Base-by-base conservation (phyloP, 129 eudicot species). In the Erigeron canadensis region DNA sequence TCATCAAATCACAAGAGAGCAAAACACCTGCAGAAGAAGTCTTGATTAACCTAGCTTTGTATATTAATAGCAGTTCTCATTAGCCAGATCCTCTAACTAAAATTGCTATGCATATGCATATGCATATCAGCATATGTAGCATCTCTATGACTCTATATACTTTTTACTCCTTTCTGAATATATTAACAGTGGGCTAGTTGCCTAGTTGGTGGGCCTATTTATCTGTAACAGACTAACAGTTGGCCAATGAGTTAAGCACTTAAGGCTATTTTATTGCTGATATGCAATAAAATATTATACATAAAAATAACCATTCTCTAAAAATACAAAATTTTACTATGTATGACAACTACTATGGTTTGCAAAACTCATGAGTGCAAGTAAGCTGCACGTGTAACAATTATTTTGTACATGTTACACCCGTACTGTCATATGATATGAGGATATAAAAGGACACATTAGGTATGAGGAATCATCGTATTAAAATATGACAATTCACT, bases 1-100 rank as follows among this genome's bases (percentile, higher is more conserved):
- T 74, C 82, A 45, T 80, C 88, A 57, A 76, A 28, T 22, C 76
- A 66, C 63, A 81, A 69, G 75, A 74, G 55, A 59, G 61, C 79
- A 34, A 65, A 21, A 58, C 81, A 70, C 46, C 21, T 17, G 46
- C 63, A 40, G 37, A 44, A 41, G 47, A 58, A 23, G 37, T 5
- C 21, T 13, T 58, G 15, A 53, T 51, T 3, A 51, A 51, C 57
- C 7, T 51, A n/a, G n/a, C n/a, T n/a, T n/a, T n/a, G n/a, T 2
- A 28, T 28, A 28, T 3, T 28, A 2, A 28, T 28, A 28, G 34
- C 34, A 28, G 34, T 2, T 28, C 34, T 28, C 34, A 28, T 28
- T 28, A 23, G 23, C 61, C 61, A 16, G 18, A 45, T 45, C 50
- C 10, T 12, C 12, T 3, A 45, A 8, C 50, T 8, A 12, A 8